Percentiles rank a stretch among this genome's conserved stretches.
phyloP scores from a whole-genome alignment of 495 filamentous ascomycete species.

The Aspergillus nidulans region DNA sequence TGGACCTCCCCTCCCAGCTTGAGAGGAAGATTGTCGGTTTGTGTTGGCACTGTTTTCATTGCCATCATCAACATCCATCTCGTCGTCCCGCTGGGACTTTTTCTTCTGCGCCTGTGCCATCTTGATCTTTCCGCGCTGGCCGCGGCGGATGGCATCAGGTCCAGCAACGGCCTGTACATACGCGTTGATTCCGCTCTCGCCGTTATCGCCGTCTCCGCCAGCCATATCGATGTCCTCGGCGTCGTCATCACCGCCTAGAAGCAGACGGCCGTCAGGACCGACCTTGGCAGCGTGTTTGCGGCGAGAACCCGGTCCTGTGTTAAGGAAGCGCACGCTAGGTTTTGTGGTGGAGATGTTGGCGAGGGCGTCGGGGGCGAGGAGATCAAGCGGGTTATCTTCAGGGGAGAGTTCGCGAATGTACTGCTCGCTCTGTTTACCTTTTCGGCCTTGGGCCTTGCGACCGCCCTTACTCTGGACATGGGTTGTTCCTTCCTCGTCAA shows the following conservation, averaged over 20 bases:
- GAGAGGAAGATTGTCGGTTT: conserved; percentile 14
- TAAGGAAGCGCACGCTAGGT: conserved; percentile 55
- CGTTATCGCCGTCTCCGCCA: conserved; percentile 47
- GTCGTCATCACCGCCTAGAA: conserved; percentile 60
- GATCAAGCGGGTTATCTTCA: conserved; percentile 87
- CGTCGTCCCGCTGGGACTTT: conserved; percentile 49
- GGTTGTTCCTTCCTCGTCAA: conserved; percentile 39
- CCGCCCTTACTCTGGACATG: conserved; percentile 30
- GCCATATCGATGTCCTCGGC: conserved; percentile 57
- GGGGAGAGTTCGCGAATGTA: conserved; percentile 83
- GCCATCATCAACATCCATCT: conserved; percentile 67
- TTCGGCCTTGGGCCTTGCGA: conserved; percentile 23
- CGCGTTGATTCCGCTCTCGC: conserved; percentile 66
- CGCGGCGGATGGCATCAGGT: conserved; percentile 73
- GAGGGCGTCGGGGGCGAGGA: conserved; percentile 81
- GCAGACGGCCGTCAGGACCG: conserved; percentile 82
- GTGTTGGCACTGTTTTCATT: conserved; percentile 9
- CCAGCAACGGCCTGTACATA: conserved; percentile 89
- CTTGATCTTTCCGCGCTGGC: conserved; percentile 81
- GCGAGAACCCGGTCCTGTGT: conserved; percentile 38
- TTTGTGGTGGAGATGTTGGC: conserved; percentile 91
- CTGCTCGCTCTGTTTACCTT: conserved; percentile 51
- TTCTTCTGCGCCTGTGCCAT: conserved; percentile 65
- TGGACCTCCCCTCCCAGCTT: conserved; percentile 1
- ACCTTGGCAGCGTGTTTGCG: conserved; percentile 58